A percentile compares a stretch with the other conserved stretches of the same genome.
phyloP scores from a whole-genome alignment of 2,329 filamentous ascomycete genomes.

The Rhynchosporium secalis region DNA sequence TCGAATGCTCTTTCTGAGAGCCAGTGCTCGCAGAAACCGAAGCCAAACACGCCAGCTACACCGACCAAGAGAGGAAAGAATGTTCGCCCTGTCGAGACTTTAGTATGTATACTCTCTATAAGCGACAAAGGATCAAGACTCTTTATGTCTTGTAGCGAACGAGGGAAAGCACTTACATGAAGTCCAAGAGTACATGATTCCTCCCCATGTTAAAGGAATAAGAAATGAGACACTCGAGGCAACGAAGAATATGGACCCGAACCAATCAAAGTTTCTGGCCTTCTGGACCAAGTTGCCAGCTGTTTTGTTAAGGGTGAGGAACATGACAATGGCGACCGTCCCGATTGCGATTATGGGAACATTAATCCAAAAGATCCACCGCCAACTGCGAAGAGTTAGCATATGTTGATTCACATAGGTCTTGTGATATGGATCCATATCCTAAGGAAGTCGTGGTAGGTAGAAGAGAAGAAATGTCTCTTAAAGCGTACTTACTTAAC shows the following conservation, averaged over 20 bases:
- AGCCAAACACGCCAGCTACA: conserved; percentile 49
- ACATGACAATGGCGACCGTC: conserved; percentile 32
- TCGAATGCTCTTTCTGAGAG: conserved; percentile 33
- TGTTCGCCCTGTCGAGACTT: conserved; percentile 44
- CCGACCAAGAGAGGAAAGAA: conserved; percentile 62
- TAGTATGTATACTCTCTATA: too few relatives aligned
- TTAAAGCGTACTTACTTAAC: conserved; percentile 40
- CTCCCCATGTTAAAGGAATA: conserved; percentile 63
- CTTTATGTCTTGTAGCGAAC: too few relatives aligned
- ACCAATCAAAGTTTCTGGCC: conserved; percentile 59
- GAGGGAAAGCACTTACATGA: conserved; percentile 44
- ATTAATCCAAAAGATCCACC: conserved; percentile 61
- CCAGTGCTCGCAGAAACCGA: conserved; percentile 53
- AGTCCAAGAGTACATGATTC: conserved; percentile 64
- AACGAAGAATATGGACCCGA: conserved; percentile 62
- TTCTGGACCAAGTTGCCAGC: conserved; percentile 30
- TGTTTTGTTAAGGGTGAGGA: conserved; percentile 33
- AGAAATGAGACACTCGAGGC: conserved; percentile 58
- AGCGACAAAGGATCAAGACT: too few relatives aligned
- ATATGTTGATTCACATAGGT: too few relatives aligned
- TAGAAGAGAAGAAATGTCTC: too few relatives aligned
- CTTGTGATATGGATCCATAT: too few relatives aligned
- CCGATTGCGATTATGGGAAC: conserved; percentile 35
- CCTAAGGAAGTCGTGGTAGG: too few relatives aligned
- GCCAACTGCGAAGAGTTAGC: conserved; percentile 40